These are phyloP conservation scores for Rhynchospora tenuis DNA, from an alignment of 176 grass and related monocot species.

Conservation along the genomic window DNA sequence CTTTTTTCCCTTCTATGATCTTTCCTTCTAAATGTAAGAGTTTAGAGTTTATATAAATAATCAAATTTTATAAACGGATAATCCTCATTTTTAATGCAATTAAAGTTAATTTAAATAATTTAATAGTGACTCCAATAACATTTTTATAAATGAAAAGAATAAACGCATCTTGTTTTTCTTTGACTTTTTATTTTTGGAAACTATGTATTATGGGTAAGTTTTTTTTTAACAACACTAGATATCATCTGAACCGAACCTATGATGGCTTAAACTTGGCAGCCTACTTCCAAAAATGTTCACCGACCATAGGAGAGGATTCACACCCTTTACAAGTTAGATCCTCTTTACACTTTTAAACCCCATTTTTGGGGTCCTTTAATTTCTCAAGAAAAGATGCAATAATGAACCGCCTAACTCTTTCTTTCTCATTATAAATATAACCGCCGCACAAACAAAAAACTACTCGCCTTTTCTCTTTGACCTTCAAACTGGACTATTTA, in stretches of 20 bases:
- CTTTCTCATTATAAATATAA: not conserved
- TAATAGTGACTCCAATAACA: not conserved
- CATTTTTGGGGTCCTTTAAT: not conserved
- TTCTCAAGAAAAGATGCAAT: not conserved
- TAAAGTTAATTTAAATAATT: not conserved
- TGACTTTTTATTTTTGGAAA: not conserved
- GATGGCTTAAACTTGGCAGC: not conserved
- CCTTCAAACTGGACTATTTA: slow-evolving; percentile 3
- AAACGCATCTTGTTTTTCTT: not conserved
- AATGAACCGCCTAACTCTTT: slow-evolving; percentile 10
- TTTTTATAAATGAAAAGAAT: not conserved
- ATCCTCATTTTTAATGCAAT: not conserved
- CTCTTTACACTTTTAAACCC: not conserved
- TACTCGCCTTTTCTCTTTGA: slow-evolving; percentile 8
- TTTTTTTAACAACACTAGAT: not conserved
- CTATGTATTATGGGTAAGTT: not conserved
- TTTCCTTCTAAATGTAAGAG: not conserved
- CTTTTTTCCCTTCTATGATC: not conserved
- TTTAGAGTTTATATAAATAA: not conserved
- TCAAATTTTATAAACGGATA: not conserved
- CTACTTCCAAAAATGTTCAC: not conserved
- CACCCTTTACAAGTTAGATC: too few relatives aligned
- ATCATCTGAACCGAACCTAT: not conserved
- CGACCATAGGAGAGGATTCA: not conserved
- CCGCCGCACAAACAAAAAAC: not conserved